phyloP scores from a whole-genome alignment of 768 basidiomycete genomes.

The Russula earlei region DNA sequence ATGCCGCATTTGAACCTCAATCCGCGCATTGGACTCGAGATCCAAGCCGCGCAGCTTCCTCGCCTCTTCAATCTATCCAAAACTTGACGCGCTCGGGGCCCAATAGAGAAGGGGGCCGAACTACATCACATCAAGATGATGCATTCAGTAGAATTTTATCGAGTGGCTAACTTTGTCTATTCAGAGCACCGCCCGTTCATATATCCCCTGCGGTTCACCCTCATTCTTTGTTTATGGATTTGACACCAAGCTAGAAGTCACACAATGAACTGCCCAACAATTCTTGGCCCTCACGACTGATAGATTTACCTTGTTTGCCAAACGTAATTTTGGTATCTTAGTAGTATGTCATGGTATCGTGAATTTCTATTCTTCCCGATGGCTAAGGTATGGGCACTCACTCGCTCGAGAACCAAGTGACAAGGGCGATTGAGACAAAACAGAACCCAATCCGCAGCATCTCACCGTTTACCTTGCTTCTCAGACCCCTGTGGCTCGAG shows the following conservation, averaged over 20 bases:
- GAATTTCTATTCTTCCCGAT: too few species aligned
- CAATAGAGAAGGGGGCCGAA: background rate
- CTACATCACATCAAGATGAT: background rate
- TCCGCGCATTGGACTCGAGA: background rate
- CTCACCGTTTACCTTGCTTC: too few species aligned
- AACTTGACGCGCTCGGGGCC: background rate
- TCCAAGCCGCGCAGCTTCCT: background rate
- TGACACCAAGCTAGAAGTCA: background rate
- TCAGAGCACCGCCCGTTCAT: background rate
- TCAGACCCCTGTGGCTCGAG: too few species aligned
- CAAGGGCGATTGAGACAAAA: too few species aligned
- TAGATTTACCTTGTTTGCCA: too few species aligned
- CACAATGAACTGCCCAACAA: background rate
- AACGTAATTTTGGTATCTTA: too few species aligned
- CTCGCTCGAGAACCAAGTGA: too few species aligned
- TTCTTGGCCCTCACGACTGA: background rate
- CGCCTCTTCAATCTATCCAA: conserved; percentile 10
- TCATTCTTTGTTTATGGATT: background rate
- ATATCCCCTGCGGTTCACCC: background rate
- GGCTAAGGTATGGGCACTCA: too few species aligned
- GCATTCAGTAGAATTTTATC: background rate
- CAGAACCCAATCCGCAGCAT: too few species aligned
- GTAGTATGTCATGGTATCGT: too few species aligned
- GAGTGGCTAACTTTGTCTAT: background rate
- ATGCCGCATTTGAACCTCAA: background rate